Conservation (phyloP, 805 yeast species). For the Clavispora asparagi region DNA sequence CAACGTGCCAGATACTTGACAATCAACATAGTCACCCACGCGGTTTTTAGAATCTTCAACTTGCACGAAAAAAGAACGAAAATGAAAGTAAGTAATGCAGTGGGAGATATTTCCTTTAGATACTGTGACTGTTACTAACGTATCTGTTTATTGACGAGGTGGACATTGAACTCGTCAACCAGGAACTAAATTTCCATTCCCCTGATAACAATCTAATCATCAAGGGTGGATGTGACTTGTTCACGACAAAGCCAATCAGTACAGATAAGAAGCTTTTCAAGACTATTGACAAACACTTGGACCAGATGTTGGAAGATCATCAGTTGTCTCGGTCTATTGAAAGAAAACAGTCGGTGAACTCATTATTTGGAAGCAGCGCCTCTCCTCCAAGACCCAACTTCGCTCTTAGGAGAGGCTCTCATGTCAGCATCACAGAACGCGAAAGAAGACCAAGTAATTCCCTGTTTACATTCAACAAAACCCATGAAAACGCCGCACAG, state of each 20-base stretch:
- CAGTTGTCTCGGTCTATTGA: slow-evolving; percentile 36
- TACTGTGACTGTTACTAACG: not conserved
- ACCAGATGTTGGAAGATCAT: slow-evolving; percentile 44
- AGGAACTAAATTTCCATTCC: slow-evolving; percentile 51
- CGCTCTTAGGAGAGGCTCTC: slow-evolving; percentile 21
- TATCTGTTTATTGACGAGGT: slow-evolving; percentile 82
- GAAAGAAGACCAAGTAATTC: slow-evolving; percentile 25
- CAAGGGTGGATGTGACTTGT: slow-evolving; percentile 86
- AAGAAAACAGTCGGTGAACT: slow-evolving; percentile 29
- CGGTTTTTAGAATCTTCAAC: not conserved
- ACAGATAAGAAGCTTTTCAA: slow-evolving; percentile 85
- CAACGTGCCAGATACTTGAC: not conserved
- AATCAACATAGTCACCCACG: not conserved
- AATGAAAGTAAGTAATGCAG: not conserved
- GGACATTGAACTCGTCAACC: slow-evolving; percentile 87
- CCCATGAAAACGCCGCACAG: slow-evolving; percentile 5
- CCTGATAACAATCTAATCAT: slow-evolving; percentile 45
- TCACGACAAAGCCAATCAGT: slow-evolving; percentile 90
- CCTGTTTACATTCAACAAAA: slow-evolving; percentile 21
- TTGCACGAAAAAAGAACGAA: not conserved
- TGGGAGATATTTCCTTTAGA: not conserved
- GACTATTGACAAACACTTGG: slow-evolving; percentile 77
- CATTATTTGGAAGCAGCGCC: slow-evolving; percentile 35
- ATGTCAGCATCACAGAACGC: slow-evolving; percentile 14
- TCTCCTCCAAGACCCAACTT: slow-evolving; percentile 22